Base-by-base conservation (phyloP, 2,329 filamentous ascomycete genomes). In the Fusarium sororula region DNA sequence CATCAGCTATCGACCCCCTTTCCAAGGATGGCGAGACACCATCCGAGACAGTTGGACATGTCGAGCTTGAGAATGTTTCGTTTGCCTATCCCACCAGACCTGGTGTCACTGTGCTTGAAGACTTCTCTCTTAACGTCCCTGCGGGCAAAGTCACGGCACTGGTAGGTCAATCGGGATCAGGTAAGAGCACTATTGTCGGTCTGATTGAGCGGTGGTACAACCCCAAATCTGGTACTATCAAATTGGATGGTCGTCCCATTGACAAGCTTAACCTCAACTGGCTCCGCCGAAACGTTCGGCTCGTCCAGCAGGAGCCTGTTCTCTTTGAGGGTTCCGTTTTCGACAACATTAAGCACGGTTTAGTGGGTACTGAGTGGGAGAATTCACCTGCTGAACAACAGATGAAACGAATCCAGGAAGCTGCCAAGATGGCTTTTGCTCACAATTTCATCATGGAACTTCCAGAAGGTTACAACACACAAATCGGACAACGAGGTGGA, bases 401-500 rank as follows among this genome's bases (percentile, higher is more conserved):
- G 67, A 77, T 83, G 75, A 74, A 75, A 39, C 80, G 83, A 66
- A 84, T 89, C 6, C 77, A 84, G 30, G 81, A 85, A 35, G 87
- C 87, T 6, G 87, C 85, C 51, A 81, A 81, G 56, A 82, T 85
- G 70, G 85, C 87, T 2, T 88, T 85, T 78, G 87, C 87, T 10
- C 82, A 87, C 61, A 85, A 86, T 20, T 89, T 89, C 68, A 86
- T 89, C 45, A 74, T 80, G 7, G 80, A 83, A 35, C 80, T 89
- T 1, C 87, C 87, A 3, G 70, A 83, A 66, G 88, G 81, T 8
- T 84, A 84, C 74, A 84, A 88, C 5, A 91, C 91, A 0, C 82
- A 85, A 13, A 89, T 92, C 13, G 91, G 91, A 11, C 88, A 92
- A 74, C 86, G 87, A 17, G 91, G 91, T 4, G 88, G 90, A 41